Conservation (phyloP, 768 basidiomycete genomes). For the Arthromyces matolae region DNA sequence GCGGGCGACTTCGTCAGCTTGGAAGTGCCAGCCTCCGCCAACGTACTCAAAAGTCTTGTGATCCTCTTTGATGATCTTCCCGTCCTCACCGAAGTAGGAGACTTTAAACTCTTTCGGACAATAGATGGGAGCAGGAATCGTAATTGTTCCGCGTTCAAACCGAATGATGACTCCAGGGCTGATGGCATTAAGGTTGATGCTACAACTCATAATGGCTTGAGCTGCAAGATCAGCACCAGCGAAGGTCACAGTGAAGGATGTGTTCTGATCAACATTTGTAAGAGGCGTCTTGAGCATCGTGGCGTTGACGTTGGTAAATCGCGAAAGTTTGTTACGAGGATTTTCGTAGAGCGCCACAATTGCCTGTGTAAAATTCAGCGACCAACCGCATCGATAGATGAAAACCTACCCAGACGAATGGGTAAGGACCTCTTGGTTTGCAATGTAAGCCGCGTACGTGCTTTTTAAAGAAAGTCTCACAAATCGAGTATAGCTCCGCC, state of each 20-base stretch:
- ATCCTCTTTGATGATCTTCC: constrained; percentile 52
- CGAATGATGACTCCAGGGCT: constrained; percentile 62
- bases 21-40: constrained; percentile 77
- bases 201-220: constrained; percentile 71
- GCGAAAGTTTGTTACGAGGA: constrained; percentile 58
- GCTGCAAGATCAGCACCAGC: constrained; percentile 53
- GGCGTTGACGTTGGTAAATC: constrained; percentile 58
- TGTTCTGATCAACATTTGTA: constrained; percentile 77
- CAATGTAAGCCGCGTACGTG: not conserved
- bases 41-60: constrained; percentile 53
- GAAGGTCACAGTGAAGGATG: constrained; percentile 73
- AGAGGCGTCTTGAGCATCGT: constrained; percentile 75
- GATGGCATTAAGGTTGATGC: constrained; percentile 48
- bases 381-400: not conserved
- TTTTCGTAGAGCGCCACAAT: constrained; percentile 78
- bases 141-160: constrained; percentile 69
- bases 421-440: constrained; percentile 72
- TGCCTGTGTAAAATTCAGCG: constrained; percentile 40
- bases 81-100: constrained; percentile 49
- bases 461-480: constrained; percentile 35
- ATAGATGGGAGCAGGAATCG: constrained; percentile 62
- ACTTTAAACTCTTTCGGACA: constrained; percentile 65
- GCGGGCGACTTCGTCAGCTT: constrained; percentile 85
- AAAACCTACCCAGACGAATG: constrained; percentile 65
- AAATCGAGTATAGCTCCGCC: constrained; percentile 84